Conservation (phyloP, 2,329 filamentous ascomycete genomes). For the Rutstroemia sydowiana region DNA sequence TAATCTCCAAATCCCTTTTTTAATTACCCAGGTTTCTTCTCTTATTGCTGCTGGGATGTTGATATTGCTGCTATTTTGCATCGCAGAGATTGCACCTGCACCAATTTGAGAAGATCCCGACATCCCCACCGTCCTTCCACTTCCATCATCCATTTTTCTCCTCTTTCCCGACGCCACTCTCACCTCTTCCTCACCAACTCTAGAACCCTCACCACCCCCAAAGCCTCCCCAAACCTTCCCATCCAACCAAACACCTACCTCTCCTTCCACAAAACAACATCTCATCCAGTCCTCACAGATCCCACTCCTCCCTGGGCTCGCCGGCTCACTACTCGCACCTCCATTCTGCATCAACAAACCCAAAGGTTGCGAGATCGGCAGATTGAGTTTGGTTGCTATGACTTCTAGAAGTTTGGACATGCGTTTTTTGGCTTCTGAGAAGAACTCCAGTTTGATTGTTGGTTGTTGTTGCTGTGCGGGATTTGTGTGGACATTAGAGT, state of each 20-base stretch:
- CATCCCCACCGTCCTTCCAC: conserved; percentile 9
- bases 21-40: conserved; percentile 49
- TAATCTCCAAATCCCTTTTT: conserved; percentile 64
- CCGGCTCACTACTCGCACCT: conserved; percentile 52
- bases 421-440: conserved; percentile 60
- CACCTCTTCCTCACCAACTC: neutral
- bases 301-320: conserved; percentile 61
- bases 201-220: neutral
- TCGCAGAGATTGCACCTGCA: too few relatives aligned
- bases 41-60: conserved; percentile 4
- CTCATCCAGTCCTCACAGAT: conserved; percentile 62
- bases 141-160: conserved; percentile 16
- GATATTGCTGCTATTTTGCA: neutral
- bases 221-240: conserved; percentile 30
- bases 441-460: conserved; percentile 48
- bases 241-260: conserved; percentile 53
- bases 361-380: conserved; percentile 54
- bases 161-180: conserved; percentile 12
- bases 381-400: conserved; percentile 70
- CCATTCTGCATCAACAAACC: conserved; percentile 61
- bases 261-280: conserved; percentile 53
- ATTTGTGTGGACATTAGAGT: neutral
- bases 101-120: too few relatives aligned
- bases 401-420: conserved; percentile 71
- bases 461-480: neutral